These are phyloP conservation scores for Aphanomyces invadans DNA, from an alignment of 352 stramenopile species.

Conservation along the genomic window DNA sequence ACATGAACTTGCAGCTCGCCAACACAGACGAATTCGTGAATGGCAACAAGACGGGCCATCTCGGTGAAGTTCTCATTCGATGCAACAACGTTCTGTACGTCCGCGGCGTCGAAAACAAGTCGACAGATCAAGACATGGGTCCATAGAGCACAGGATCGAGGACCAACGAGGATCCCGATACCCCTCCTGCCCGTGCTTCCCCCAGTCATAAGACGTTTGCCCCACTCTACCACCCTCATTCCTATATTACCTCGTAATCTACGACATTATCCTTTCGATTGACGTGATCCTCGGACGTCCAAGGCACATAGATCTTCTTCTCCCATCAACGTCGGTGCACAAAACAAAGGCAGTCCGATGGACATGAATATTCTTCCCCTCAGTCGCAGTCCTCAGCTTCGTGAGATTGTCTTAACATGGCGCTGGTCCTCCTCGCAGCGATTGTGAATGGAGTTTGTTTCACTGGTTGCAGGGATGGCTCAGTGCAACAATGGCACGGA, in stretches of 20 bases:
- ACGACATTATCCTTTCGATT: not conserved
- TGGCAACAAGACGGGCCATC: conserved; percentile 92
- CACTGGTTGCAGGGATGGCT: too few relatives aligned
- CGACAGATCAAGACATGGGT: not conserved
- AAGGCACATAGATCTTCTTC: too few relatives aligned
- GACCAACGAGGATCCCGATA: too few relatives aligned
- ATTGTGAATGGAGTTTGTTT: too few relatives aligned
- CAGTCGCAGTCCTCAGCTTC: not conserved
- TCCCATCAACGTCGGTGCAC: not conserved
- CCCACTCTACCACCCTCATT: not conserved
- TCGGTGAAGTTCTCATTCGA: conserved; percentile 98
- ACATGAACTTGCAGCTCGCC: conserved; percentile 98
- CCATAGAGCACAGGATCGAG: not conserved
- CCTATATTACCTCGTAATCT: conserved; percentile 5
- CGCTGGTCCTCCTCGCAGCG: too few relatives aligned
- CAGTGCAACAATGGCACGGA: too few relatives aligned
- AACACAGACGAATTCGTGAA: conserved; percentile 98
- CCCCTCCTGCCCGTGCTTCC: too few relatives aligned
- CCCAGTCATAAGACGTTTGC: too few relatives aligned
- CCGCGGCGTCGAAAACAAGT: conserved; percentile 71
- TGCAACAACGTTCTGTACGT: conserved; percentile 99
- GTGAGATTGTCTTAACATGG: not conserved
- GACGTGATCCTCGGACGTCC: too few relatives aligned
- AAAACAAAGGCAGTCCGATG: too few relatives aligned
- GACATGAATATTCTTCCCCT: too few relatives aligned